Percentiles rank a stretch among this genome's conserved stretches.
Evolutionary conservation across 257 asterid species (phyloP).

Genomic region (Primulina tabacum): DNA sequence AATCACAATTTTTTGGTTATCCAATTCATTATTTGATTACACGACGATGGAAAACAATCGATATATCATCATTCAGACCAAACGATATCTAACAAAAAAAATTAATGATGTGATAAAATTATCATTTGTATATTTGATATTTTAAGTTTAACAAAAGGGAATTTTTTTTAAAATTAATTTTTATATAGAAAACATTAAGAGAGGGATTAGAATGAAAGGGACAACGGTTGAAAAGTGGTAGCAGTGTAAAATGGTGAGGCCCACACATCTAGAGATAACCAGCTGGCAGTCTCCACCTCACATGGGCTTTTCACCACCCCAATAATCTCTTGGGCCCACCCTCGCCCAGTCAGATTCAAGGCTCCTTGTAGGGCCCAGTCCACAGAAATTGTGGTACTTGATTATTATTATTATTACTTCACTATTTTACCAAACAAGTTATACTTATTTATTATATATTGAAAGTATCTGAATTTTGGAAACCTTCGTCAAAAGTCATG

Average conservation of each 20-base stretch:
- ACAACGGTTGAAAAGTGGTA: conserved; percentile 13
- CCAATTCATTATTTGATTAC: too few relatives aligned
- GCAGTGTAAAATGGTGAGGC: not conserved
- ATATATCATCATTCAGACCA: too few relatives aligned
- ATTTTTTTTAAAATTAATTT: not conserved
- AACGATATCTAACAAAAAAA: too few relatives aligned
- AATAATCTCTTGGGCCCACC: conserved; percentile 25
- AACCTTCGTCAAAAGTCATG: not conserved
- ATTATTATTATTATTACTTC: not conserved
- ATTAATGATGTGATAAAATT: too few relatives aligned
- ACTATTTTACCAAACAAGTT: not conserved
- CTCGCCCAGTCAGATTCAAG: conserved; percentile 21
- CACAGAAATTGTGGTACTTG: conserved; percentile 7
- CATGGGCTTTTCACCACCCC: conserved; percentile 37
- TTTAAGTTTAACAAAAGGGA: not conserved
- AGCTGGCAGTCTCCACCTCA: conserved; percentile 61
- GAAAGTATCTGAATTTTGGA: not conserved
- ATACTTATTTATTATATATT: too few relatives aligned
- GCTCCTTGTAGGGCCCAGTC: conserved; percentile 29
- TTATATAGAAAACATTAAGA: too few relatives aligned
- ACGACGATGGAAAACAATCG: too few relatives aligned
- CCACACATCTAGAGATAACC: conserved; percentile 40
- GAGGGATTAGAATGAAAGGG: not conserved
- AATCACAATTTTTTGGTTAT: too few relatives aligned
- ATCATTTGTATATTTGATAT: too few relatives aligned